Evolutionary conservation across 495 filamentous ascomycete genomes (phyloP), one percentile per base, ranked within the genome.

Genomic region (Aspergillus sclerotioniger): DNA sequence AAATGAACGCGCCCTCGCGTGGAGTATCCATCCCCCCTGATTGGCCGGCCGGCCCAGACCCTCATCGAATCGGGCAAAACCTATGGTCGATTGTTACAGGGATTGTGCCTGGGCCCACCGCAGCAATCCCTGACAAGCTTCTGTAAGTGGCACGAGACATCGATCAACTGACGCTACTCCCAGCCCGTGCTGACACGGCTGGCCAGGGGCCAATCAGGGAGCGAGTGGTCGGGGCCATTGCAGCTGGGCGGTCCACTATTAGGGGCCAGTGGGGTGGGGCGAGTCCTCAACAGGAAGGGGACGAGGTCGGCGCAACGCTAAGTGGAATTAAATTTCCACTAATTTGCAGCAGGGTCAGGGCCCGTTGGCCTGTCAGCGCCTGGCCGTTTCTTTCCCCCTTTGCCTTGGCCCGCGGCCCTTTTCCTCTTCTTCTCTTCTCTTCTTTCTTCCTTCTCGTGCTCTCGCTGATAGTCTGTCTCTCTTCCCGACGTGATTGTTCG

Each of bases 121-220:
- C 44, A 5, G 28, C 19, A 56, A 58, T 53, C 58, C 58, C 54
- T 57, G 59, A 65, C 59, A 65, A 65, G 63, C 63, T 65, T 65
- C 59, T 45, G 37, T 17, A 20, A 45, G 44, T 61, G 31, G 64
- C 64, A 66, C 63, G 64, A 66, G 64, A 66, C 61, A 60, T 43
- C 31, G 61, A 67, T 61, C 61, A 53, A 50, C 61, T 16, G 25
- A 35, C 29, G 32, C 61, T 63, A 61, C 51, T 55, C 53, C 51
- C 56, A 50, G 54, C 55, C 63, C 60, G 58, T 56, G 60, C 60
- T 54, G 63, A 56, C 64, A 56, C 64, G 58, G 58, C 56, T 58
- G 54, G 28, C 2, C 5, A 13, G 2, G 3, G 16, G 29, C 60
- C 55, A 61, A 61, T 60, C 10, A 50, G 6, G 13, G 15, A 1